A percentile compares a stretch with the other conserved stretches of the same genome.
Evolutionary conservation across 192 early-diverging fungal species (phyloP).

Genomic region (Coemansia sp.): DNA sequence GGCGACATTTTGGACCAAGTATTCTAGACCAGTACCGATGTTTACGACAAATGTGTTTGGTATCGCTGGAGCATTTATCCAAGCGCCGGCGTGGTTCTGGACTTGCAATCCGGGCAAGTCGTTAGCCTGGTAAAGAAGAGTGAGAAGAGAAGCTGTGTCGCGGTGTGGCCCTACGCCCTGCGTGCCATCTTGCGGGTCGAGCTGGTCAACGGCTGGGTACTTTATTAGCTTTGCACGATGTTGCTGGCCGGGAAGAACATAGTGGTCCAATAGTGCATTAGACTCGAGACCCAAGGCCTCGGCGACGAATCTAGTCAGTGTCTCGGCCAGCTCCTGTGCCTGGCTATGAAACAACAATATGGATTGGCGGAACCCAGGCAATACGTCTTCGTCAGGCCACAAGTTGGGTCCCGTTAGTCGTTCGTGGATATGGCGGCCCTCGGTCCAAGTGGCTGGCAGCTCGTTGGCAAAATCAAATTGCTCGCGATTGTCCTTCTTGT

Average conservation of each 20-base stretch:
- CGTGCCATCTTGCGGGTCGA: constrained; percentile 15
- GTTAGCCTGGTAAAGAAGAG: constrained; percentile 60
- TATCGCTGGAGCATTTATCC: constrained; percentile 64
- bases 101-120: constrained; percentile 65
- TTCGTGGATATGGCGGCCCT: constrained; percentile 45
- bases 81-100: constrained; percentile 60
- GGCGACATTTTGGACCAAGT: constrained; percentile 54
- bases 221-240: constrained; percentile 32
- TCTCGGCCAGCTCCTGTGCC: constrained; percentile 48
- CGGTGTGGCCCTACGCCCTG: constrained; percentile 61
- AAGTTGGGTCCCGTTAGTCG: constrained; percentile 62
- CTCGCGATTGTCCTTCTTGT: constrained; percentile 54
- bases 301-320: constrained; percentile 55
- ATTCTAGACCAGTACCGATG: constrained; percentile 65
- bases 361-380: constrained; percentile 53
- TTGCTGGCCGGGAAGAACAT: constrained; percentile 18
- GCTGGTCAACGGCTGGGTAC: constrained; percentile 31
- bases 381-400: constrained; percentile 53
- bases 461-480: constrained; percentile 64
- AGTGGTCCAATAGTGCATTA: constrained; percentile 32
- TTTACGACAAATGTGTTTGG: constrained; percentile 66
- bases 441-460: constrained; percentile 15
- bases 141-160: constrained; percentile 44
- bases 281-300: constrained; percentile 47
- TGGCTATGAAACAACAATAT: constrained; percentile 46